Conservation (phyloP, 2,329 filamentous ascomycete species). For the Thermochaetoides dissita region DNA sequence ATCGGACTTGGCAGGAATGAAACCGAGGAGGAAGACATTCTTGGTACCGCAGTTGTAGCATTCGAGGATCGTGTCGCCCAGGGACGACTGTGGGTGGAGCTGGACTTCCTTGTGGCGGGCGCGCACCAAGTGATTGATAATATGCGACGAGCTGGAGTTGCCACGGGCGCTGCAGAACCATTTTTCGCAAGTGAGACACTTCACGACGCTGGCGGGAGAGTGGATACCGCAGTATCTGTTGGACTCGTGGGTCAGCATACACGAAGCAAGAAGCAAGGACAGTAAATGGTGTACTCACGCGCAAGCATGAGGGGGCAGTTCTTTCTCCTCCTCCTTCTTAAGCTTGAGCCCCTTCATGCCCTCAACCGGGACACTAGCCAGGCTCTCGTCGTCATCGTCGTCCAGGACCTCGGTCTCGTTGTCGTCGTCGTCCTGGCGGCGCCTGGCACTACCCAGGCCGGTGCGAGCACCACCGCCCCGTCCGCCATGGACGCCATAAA, state of each 20-base stretch:
- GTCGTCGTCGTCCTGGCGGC: slow-evolving; percentile 71
- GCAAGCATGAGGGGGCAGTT: slow-evolving; percentile 89
- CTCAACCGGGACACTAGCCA: slow-evolving; percentile 70
- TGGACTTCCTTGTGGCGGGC: slow-evolving; percentile 98
- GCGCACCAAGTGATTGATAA: slow-evolving; percentile 94
- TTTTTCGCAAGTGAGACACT: slow-evolving; percentile 88
- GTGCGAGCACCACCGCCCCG: slow-evolving; percentile 31
- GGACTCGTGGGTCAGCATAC: too few species aligned
- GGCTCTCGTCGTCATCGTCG: slow-evolving; percentile 62
- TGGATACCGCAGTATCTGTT: slow-evolving; percentile 90
- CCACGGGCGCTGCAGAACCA: slow-evolving; percentile 98
- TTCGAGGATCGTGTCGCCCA: slow-evolving; percentile 92
- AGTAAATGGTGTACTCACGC: slow-evolving; percentile 51
- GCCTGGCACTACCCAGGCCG: slow-evolving; percentile 29
- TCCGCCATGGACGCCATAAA: slow-evolving; percentile 56
- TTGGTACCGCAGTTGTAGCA: slow-evolving; percentile 99
- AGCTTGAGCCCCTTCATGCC: slow-evolving; percentile 53
- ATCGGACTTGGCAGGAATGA: slow-evolving; percentile 96
- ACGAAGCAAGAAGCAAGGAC: neutral
- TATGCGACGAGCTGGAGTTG: slow-evolving; percentile 92
- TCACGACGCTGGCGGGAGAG: slow-evolving; percentile 87
- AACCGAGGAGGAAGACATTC: slow-evolving; percentile 93
- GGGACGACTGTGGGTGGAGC: slow-evolving; percentile 79
- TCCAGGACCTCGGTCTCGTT: slow-evolving; percentile 73
- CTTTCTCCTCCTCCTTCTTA: slow-evolving; percentile 57